Percentiles rank a stretch among this genome's conserved stretches.
Evolutionary conservation across 495 filamentous ascomycete genomes (phyloP).

Genomic region (Usnea hakonensis): DNA sequence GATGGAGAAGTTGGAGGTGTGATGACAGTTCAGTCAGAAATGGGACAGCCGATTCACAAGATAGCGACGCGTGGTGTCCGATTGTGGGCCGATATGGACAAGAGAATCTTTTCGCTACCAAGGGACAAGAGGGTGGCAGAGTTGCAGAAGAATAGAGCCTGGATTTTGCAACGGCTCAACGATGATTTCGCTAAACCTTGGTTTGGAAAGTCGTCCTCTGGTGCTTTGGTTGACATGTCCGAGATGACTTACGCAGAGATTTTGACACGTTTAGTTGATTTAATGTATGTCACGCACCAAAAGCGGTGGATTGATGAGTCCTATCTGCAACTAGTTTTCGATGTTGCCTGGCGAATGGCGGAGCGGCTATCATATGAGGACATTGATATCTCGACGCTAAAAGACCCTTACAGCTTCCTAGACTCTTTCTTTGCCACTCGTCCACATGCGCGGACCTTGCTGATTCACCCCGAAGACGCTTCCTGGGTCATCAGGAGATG

Average conservation of each 20-base stretch:
- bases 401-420: slow-evolving; percentile 9
- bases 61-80: slow-evolving; percentile 34
- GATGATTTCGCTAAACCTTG: slow-evolving; percentile 35
- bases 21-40: slow-evolving; percentile 36
- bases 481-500: slow-evolving; percentile 30
- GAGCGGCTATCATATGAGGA: slow-evolving; percentile 11
- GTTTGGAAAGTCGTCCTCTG: slow-evolving; percentile 30
- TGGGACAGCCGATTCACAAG: slow-evolving; percentile 41
- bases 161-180: slow-evolving; percentile 32
- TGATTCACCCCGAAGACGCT: slow-evolving; percentile 31
- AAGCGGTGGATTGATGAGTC: slow-evolving; percentile 35
- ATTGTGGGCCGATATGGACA: slow-evolving; percentile 36
- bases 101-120: slow-evolving; percentile 30
- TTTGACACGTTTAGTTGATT: slow-evolving; percentile 26
- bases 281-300: slow-evolving; percentile 34
- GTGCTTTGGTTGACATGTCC: slow-evolving; percentile 28
- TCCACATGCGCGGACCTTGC: slow-evolving; percentile 21
- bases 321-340: slow-evolving; percentile 26
- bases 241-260: slow-evolving; percentile 38
- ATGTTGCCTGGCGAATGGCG: slow-evolving; percentile 27
- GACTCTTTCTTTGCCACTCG: slow-evolving; percentile 15
- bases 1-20: slow-evolving; percentile 28
- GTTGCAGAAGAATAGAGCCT: slow-evolving; percentile 23
- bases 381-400: neutral
- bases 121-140: slow-evolving; percentile 24